Evolutionary conservation across 2,329 filamentous ascomycete genomes (phyloP).

Genomic region (Podosphaera xanthii): DNA sequence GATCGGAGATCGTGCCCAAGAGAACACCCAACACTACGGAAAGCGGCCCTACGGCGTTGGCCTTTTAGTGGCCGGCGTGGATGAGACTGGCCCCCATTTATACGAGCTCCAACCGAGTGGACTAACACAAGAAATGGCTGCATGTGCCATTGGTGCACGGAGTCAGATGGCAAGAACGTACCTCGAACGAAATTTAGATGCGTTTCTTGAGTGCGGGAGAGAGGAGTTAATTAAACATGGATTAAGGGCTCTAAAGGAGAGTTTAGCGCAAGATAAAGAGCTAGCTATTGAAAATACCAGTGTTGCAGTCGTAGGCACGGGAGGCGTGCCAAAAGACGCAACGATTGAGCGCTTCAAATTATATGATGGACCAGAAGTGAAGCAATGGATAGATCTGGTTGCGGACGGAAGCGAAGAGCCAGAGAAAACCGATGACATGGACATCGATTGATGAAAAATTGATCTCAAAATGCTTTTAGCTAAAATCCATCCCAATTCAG

Average conservation of each 20-base stretch:
- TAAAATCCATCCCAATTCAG: too few species aligned
- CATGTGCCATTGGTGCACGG: constrained; percentile 84
- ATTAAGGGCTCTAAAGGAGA: constrained; percentile 80
- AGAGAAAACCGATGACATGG: constrained; percentile 24
- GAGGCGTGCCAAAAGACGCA: constrained; percentile 20
- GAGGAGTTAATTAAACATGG: constrained; percentile 86
- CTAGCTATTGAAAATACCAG: constrained; percentile 93
- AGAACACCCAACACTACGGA: constrained; percentile 94
- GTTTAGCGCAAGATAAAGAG: constrained; percentile 89
- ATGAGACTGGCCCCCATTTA: constrained; percentile 81
- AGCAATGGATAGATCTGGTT: constrained; percentile 61
- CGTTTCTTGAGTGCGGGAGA: constrained; percentile 51
- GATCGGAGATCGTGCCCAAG: constrained; percentile 90
- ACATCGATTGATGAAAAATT: constrained; percentile 20
- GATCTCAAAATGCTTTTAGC: neutral
- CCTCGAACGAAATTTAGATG: constrained; percentile 72
- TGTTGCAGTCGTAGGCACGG: constrained; percentile 56
- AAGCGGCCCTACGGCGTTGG: constrained; percentile 92
- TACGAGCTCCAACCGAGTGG: constrained; percentile 97
- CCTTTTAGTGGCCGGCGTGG: constrained; percentile 75
- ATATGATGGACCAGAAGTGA: constrained; percentile 72
- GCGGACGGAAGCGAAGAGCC: constrained; percentile 29
- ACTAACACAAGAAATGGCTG: constrained; percentile 91
- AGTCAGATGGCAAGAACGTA: constrained; percentile 97
- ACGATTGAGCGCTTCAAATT: constrained; percentile 67